Evolutionary conservation across 352 stramenopile genomes (phyloP).

Genomic region (Phytophthora palmivora): DNA sequence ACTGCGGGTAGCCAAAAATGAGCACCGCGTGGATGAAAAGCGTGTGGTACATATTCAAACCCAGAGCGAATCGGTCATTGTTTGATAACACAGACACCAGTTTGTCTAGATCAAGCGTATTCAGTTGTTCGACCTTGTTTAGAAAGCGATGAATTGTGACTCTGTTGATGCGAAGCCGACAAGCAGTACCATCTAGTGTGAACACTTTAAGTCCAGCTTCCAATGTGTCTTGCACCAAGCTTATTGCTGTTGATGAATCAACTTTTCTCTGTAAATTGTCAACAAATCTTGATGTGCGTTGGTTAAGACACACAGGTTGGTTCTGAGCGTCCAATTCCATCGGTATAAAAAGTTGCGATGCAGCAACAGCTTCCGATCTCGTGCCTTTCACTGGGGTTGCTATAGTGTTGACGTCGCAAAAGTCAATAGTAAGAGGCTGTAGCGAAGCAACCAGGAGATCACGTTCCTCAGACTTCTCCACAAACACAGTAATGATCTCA

Average conservation of each 20-base stretch:
- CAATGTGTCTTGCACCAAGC: constrained; percentile 35
- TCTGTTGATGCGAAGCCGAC: constrained; percentile 22
- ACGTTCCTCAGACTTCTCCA: constrained; percentile 48
- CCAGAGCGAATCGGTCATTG: constrained; percentile 66
- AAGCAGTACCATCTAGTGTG: constrained; percentile 24
- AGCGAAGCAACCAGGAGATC: constrained; percentile 27
- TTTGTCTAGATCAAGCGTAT: constrained; percentile 43
- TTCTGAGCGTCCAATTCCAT: constrained; percentile 38
- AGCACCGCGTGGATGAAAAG: constrained; percentile 85
- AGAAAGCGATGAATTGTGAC: constrained; percentile 52
- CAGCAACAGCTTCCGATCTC: constrained; percentile 23
- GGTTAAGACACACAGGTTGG: constrained; percentile 63
- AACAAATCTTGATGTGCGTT: constrained; percentile 42
- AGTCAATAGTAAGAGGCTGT: constrained; percentile 27
- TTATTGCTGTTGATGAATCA: background rate
- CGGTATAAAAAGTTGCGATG: constrained; percentile 17
- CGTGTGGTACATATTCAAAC: constrained; percentile 92
- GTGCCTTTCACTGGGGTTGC: constrained; percentile 5
- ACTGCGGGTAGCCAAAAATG: constrained; percentile 53
- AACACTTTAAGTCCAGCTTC: constrained; percentile 43
- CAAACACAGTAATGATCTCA: constrained; percentile 67
- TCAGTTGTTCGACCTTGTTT: constrained; percentile 57
- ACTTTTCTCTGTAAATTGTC: background rate
- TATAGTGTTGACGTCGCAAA: constrained; percentile 15
- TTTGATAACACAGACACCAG: constrained; percentile 23